Percentiles rank a stretch among this genome's conserved stretches.
Evolutionary conservation across 140 eudicot species (phyloP).

Genomic region (Oenanthe javanica): DNA sequence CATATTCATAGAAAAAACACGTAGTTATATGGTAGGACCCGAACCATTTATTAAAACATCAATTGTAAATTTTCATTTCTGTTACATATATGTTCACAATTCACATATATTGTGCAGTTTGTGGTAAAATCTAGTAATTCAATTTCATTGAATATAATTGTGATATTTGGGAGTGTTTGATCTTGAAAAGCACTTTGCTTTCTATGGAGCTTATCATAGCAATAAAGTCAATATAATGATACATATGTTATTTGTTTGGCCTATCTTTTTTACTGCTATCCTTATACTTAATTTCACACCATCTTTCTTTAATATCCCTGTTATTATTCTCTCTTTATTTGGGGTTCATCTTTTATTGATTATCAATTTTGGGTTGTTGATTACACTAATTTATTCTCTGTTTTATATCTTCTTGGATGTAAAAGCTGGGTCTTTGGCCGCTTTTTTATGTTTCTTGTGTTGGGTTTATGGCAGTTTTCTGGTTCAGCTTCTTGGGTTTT

Average conservation of each 20-base stretch:
- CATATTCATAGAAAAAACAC: no score
- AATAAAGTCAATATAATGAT: slow-evolving; percentile 52
- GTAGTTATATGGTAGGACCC: no score
- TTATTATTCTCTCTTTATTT: slow-evolving; percentile 17
- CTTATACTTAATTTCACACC: slow-evolving; percentile 63
- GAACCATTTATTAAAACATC: no score
- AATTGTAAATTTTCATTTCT: no score
- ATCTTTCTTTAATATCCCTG: slow-evolving; percentile 32
- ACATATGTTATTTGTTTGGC: slow-evolving; percentile 91
- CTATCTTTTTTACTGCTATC: slow-evolving; percentile 54
- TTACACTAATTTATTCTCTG: slow-evolving; percentile 40
- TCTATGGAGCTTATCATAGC: slow-evolving; percentile 84
- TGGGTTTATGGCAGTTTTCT: slow-evolving; percentile 57
- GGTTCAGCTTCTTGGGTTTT: slow-evolving; percentile 43
- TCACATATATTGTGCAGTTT: neutral
- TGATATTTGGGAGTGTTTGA: slow-evolving; percentile 51
- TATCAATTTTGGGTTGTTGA: slow-evolving; percentile 47
- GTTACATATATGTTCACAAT: no score
- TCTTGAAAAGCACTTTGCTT: slow-evolving; percentile 79
- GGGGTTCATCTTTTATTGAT: slow-evolving; percentile 20
- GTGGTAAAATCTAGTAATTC: no score
- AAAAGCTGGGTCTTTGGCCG: slow-evolving; percentile 80
- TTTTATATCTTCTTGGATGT: slow-evolving; percentile 52
- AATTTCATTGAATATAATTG: neutral
- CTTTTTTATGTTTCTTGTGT: slow-evolving; percentile 43